Percentiles rank a stretch among this genome's conserved stretches.
Conservation (phyloP, 305 asterid genomes). For the Solanum chacoense region DNA sequence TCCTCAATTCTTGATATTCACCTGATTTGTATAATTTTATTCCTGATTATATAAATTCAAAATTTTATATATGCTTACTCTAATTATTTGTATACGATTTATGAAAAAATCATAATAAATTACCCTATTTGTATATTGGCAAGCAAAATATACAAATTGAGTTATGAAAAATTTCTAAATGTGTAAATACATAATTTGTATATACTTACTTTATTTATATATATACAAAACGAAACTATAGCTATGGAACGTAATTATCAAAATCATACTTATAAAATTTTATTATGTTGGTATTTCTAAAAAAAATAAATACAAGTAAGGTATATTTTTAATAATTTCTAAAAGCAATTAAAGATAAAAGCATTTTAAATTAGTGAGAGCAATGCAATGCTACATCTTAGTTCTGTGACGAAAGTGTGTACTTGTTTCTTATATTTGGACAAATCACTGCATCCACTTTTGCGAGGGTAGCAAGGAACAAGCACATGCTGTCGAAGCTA, state of each 20-base stretch:
- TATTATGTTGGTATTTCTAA: too few relatives aligned
- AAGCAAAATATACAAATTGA: background rate
- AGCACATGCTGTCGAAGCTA: conserved; percentile 7
- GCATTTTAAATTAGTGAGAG: background rate
- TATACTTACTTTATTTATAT: background rate
- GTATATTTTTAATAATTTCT: too few relatives aligned
- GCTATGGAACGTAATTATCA: accelerated
- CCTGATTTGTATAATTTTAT: too few relatives aligned
- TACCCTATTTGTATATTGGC: too few relatives aligned
- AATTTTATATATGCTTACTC: background rate
- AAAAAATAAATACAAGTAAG: background rate
- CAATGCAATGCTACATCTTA: background rate
- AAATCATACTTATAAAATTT: too few relatives aligned
- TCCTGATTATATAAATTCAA: too few relatives aligned
- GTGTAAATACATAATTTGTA: background rate
- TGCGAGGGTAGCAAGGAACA: background rate
- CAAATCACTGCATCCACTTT: background rate
- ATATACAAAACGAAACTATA: too few relatives aligned
- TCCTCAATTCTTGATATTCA: accelerated
- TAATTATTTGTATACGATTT: too few relatives aligned
- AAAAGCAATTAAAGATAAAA: background rate
- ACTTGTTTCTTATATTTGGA: background rate
- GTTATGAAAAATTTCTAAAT: too few relatives aligned
- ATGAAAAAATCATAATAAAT: too few relatives aligned
- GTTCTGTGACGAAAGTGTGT: background rate